Base-by-base conservation (phyloP, 495 filamentous ascomycete genomes). In the Aspergillus biplanus region DNA sequence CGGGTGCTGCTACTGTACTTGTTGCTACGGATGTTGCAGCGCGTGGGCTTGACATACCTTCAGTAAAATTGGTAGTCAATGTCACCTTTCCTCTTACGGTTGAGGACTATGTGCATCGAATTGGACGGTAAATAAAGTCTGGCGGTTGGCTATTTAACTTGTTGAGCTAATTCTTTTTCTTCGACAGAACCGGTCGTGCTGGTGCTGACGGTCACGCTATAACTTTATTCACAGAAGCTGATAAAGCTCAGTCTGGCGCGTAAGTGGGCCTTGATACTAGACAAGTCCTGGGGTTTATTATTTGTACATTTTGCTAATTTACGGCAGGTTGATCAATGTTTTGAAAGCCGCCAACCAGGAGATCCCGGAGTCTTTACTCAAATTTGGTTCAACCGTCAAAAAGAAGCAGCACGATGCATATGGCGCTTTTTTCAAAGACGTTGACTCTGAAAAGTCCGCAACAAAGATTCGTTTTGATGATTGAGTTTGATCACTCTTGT, bases 11-110 rank as follows among this genome's bases (percentile, higher is more conserved):
- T 71, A 93, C 93, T 49, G 91, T 99, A 75, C 96, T 99, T 84
- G 95, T 99, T 75, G 95, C 95, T 72, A 99, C 95, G 56, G 95
- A 99, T 81, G 95, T 99, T 69, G 95, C 95, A 72, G 97, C 96
- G 63, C 91, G 95, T 85, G 95, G 95, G 7, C 79, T 99, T 46
- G 95, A 99, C 76, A 97, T 99, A 39, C 95, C 95, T 18, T 86
- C 87, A 61, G 95, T 99, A 44, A 96, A 92, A 76, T 74, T 95
- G 32, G 95, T 99, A 31, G 87, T 97, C 65, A 97, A 99, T 65
- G 84, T 90, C 56, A 92, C 86, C 7, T 96, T 88, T 81, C 82
- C 81, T 31, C 63, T 82, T 33, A 85, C 82, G 4, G 81, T 83
- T 27, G 95, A 99, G 78, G 95, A 97, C 71, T 99, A 99, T 70